Base-by-base conservation (phyloP, 495 filamentous ascomycete species). In the Oidiodendron maius region DNA sequence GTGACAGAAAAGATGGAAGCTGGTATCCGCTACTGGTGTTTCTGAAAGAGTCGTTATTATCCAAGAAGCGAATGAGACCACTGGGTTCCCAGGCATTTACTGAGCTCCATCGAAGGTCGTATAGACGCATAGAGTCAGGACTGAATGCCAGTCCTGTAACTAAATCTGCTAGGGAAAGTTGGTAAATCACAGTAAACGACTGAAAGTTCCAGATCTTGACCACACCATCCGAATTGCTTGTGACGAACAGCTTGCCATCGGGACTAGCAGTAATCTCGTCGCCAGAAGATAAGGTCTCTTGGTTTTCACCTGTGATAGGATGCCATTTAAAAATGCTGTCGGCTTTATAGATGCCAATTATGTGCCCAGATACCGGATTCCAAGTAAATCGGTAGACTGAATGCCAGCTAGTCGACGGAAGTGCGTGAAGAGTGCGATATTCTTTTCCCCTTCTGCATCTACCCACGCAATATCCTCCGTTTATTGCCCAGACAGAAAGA, bases 311-410 rank as follows among this genome's bases (percentile, higher is more conserved):
- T n/a, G 24, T 21, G 13, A 24, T 24, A n/a, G 40, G 40, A 40
- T 51, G 38, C 63, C 63, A 65, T 36, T 64, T 64, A 50, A 65
- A 64, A 10, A 64, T 38, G 24, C 17, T 28, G 11, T 47, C 48
- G 20, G 52, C 62, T 40, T 22, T 47, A 32, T 62, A 62, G 3
- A 64, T 25, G 15, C 62, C 62, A 6, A 65, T 16, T 4, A 65
- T 15, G 10, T 59, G 38, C 16, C 46, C 51, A 20, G 15, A 44
- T 3, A 50, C 18, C 2, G 61, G 62, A 46, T 59, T 52, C 63
- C 63, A 65, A 2, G 32, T 42, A 4, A 63, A 16, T 10, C 47
- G 43, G 32, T 47, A 22, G 11, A 63, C 59, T 10, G 30, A 51
- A 9, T 26, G 47, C 57, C 63, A 64, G 17, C 35, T 13, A 3